Conservation (phyloP, 106 monocot genomes). For the Platanthera zijinensis region DNA sequence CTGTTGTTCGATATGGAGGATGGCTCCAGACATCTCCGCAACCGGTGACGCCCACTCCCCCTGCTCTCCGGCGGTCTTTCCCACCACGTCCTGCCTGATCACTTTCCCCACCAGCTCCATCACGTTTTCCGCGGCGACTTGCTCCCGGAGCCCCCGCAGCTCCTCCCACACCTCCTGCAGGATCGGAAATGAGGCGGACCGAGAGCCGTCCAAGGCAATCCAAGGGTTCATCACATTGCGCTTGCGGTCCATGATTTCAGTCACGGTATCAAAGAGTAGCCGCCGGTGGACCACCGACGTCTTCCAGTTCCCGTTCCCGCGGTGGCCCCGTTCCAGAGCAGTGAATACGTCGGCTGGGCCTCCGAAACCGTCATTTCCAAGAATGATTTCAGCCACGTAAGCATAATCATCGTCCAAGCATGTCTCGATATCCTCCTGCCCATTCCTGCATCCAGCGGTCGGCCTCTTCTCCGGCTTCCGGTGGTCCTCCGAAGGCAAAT, state of each 20-base stretch:
- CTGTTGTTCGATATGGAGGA: slow-evolving; percentile 75
- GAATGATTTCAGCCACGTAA: slow-evolving; percentile 54
- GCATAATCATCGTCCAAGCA: slow-evolving; percentile 49
- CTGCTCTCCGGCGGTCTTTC: slow-evolving; percentile 16
- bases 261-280: slow-evolving; percentile 61
- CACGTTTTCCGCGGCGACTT: slow-evolving; percentile 30
- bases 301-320: background rate
- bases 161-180: slow-evolving; percentile 51
- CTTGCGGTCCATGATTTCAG: slow-evolving; percentile 43
- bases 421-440: slow-evolving; percentile 4
- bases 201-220: slow-evolving; percentile 29
- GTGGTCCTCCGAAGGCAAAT: slow-evolving; percentile 25
- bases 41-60: slow-evolving; percentile 31
- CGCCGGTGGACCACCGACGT: slow-evolving; percentile 33
- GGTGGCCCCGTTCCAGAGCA: slow-evolving; percentile 31
- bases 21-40: slow-evolving; percentile 61
- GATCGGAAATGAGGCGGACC: background rate
- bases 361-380: background rate
- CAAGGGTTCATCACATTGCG: slow-evolving; percentile 34
- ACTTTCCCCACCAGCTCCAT: slow-evolving; percentile 35
- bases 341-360: slow-evolving; percentile 15
- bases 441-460: slow-evolving; percentile 10
- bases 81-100: slow-evolving; percentile 46
- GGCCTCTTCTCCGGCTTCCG: slow-evolving; percentile 1
- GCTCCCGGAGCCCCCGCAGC: slow-evolving; percentile 29